Evolutionary conservation across 2,329 filamentous ascomycete genomes (phyloP).

Genomic region (Pestalotiopsis sp.): DNA sequence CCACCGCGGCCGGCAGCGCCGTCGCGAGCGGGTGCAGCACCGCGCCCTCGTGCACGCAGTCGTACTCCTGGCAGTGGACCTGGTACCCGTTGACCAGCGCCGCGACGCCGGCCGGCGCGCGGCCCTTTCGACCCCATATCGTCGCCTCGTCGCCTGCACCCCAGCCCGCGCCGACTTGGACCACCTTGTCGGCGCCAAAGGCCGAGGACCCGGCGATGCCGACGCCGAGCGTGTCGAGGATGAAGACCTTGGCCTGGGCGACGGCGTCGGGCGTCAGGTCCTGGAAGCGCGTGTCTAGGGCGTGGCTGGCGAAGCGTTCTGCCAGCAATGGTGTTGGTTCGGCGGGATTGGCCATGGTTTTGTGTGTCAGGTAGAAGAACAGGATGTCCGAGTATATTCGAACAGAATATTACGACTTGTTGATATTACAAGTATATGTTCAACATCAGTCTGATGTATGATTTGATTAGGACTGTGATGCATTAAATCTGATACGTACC

Average conservation of each 20-base stretch:
- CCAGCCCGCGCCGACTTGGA: slow-evolving; percentile 1
- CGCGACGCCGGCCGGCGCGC: slow-evolving; percentile 11
- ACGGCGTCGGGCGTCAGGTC: slow-evolving; percentile 15
- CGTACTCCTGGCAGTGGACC: slow-evolving; percentile 16
- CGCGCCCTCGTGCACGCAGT: slow-evolving; percentile 16
- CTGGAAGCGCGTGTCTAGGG: slow-evolving; percentile 8
- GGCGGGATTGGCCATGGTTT: slow-evolving; percentile 1
- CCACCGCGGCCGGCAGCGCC: slow-evolving; percentile 11
- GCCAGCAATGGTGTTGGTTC: slow-evolving; percentile 1
- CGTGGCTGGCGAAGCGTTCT: slow-evolving; percentile 14
- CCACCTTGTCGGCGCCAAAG: slow-evolving; percentile 9
- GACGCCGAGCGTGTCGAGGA: slow-evolving; percentile 15
- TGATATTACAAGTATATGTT: too few relatives aligned
- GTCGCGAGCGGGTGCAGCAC: slow-evolving; percentile 15
- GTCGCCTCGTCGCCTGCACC: slow-evolving; percentile 5
- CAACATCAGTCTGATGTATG: too few relatives aligned
- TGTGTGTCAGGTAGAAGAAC: background rate
- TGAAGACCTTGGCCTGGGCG: slow-evolving; percentile 15
- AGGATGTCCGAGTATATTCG: background rate
- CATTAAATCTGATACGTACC: background rate
- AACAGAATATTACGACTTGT: too few relatives aligned
- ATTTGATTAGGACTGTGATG: background rate
- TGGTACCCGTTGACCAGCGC: slow-evolving; percentile 14
- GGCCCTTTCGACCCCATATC: slow-evolving; percentile 8
- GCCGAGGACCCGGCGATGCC: slow-evolving; percentile 16